Evolutionary conservation across 805 yeast genomes (phyloP).

Genomic region (Candida maltosa): DNA sequence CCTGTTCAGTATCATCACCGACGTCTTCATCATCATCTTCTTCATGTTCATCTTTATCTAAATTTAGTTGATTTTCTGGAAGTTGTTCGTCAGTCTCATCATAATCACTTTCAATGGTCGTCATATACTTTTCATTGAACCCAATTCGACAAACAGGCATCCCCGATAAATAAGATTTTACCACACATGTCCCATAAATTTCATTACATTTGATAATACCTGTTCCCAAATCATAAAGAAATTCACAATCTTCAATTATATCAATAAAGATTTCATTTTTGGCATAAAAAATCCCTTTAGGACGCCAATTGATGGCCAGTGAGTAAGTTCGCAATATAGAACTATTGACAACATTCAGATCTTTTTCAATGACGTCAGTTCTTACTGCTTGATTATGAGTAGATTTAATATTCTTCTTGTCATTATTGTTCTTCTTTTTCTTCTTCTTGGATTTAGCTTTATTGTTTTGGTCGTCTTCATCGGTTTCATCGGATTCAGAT

Average conservation of each 20-base stretch:
- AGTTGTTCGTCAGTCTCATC: slow-evolving; percentile 2
- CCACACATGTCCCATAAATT: slow-evolving; percentile 30
- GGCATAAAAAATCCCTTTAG: slow-evolving; percentile 42
- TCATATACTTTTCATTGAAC: slow-evolving; percentile 36
- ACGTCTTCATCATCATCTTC: not conserved
- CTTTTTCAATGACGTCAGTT: slow-evolving; percentile 24
- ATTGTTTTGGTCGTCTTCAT: slow-evolving; percentile 11
- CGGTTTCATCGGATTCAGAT: slow-evolving; percentile 3
- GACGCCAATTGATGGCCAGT: slow-evolving; percentile 48
- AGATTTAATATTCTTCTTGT: slow-evolving; percentile 24
- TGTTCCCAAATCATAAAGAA: slow-evolving; percentile 30
- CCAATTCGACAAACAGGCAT: slow-evolving; percentile 43
- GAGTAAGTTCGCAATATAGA: slow-evolving; percentile 76
- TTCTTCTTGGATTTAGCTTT: slow-evolving; percentile 6
- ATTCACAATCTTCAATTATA: slow-evolving; percentile 36
- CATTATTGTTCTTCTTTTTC: slow-evolving; percentile 9
- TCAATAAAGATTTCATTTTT: slow-evolving; percentile 44
- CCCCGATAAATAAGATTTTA: slow-evolving; percentile 39
- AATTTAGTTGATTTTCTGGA: slow-evolving; percentile 11
- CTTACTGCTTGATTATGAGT: slow-evolving; percentile 37
- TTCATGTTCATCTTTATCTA: slow-evolving; percentile 5
- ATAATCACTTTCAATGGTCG: slow-evolving; percentile 20
- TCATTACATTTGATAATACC: slow-evolving; percentile 27
- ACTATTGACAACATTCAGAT: slow-evolving; percentile 46
- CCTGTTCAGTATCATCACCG: not conserved